A percentile compares a stretch with the other conserved stretches of the same genome.
phyloP scores from a whole-genome alignment of 2,329 filamentous ascomycete species.

The Fusarium floridanum region DNA sequence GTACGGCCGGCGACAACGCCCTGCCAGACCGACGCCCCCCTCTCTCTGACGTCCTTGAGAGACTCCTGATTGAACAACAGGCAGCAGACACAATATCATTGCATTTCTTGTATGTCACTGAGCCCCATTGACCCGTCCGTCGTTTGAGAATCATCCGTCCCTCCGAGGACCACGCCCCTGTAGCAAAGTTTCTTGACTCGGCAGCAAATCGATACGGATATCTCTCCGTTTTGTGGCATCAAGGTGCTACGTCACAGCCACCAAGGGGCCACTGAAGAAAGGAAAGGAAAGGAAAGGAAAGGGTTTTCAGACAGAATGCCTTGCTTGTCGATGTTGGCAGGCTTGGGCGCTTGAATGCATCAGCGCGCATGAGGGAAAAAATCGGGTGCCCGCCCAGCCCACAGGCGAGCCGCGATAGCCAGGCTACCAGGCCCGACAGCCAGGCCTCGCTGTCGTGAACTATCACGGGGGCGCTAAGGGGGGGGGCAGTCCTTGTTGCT shows the following conservation, averaged over 20 bases:
- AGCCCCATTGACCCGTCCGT: conserved; percentile 20
- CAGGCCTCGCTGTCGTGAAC: conserved; percentile 39
- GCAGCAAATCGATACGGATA: conserved; percentile 6
- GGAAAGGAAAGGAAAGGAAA: too few relatives aligned
- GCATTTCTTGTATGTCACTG: conserved; percentile 39
- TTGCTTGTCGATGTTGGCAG: conserved; percentile 16
- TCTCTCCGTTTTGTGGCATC: conserved; percentile 7
- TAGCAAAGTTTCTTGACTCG: conserved; percentile 40
- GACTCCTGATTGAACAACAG: conserved; percentile 21
- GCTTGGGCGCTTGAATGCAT: conserved; percentile 27
- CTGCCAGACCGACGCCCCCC: conserved; percentile 21
- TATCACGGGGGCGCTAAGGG: conserved; percentile 38
- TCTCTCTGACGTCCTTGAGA: conserved; percentile 25
- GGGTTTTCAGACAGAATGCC: conserved; percentile 10
- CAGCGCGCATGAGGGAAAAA: conserved; percentile 25
- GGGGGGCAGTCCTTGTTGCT: conserved; percentile 26
- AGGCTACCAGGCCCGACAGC: conserved; percentile 18
- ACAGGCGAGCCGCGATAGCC: conserved; percentile 47
- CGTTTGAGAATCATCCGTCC: conserved; percentile 17
- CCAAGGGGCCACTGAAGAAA: background rate
- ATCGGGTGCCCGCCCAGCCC: conserved; percentile 34
- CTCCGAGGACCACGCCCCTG: conserved; percentile 30
- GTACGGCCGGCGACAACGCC: conserved; percentile 19
- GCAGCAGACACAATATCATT: conserved; percentile 30
- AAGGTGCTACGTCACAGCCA: conserved; percentile 26